Evolutionary conservation across 1,139 yeast genomes (phyloP), one percentile per base, ranked within the genome.

Genomic region (Suhomyces ambrosiae): DNA sequence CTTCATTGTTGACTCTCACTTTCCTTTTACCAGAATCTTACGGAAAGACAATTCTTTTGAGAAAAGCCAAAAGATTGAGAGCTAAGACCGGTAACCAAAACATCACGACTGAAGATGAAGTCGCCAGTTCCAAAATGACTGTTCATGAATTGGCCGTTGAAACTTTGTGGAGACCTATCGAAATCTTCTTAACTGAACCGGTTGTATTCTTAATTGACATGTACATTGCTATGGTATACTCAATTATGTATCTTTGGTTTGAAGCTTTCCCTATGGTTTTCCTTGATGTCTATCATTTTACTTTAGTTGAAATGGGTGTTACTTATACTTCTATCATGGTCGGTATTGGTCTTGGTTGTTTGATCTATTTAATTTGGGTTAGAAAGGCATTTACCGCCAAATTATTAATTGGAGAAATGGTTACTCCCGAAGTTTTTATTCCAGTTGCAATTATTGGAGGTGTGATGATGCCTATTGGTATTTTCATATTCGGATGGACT

Each of bases 201-300:
- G 68, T 72, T 33, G 69, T 71, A 41, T 38, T 80, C 54, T 48
- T 70, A 56, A 61, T 73, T 49, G 61, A 79, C 48, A 22, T 74
- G 14, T 79, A 80, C 54, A 61, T 75, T 47, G 72, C 82, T 2
- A 58, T 80, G 50, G 65, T 74, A 13, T 80, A 80, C 55, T 71
- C 81, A 21, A 58, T 76, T 23, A 54, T 76, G 53, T 80, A 79
- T 51, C 60, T 79, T 33, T 80, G 76, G 68, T 77, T 80, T 48
- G 86, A 80, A 54, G 81, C 80, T 1, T 74, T 76, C 55, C 86
- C 86, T 7, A 65, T 79, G 35, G 79, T 77, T 1, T 79, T 73
- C 45, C 38, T 48, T 7, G 74, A 63, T 4, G 52, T 65, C 23
- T 65, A 74, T 46, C 53, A 65, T 33, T 80, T 80, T 55, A 71